phyloP scores from a whole-genome alignment of 805 yeast genomes.

The Nakazawaea molendinolei region DNA sequence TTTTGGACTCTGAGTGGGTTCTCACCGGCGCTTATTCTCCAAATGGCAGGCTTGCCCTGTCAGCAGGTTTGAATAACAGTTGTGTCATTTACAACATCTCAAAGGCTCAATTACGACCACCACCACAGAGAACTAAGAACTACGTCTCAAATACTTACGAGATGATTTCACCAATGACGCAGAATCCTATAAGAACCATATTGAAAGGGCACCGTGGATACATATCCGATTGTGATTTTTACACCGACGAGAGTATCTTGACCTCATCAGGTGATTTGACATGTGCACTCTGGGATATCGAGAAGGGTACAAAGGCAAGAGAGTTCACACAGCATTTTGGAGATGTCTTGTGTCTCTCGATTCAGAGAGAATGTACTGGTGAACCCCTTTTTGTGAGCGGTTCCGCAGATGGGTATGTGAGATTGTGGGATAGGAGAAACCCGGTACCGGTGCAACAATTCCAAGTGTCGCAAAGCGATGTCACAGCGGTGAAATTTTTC shows the following conservation, averaged over 20 bases:
- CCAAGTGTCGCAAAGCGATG: constrained; percentile 55
- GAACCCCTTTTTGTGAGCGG: constrained; percentile 46
- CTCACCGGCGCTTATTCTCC: constrained; percentile 70
- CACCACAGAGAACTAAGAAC: constrained; percentile 7
- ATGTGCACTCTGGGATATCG: constrained; percentile 73
- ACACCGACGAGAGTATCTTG: constrained; percentile 47
- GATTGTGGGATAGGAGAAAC: constrained; percentile 60
- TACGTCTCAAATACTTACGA: constrained; percentile 3
- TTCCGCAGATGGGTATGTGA: constrained; percentile 61
- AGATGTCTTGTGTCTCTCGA: constrained; percentile 52
- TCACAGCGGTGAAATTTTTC: constrained; percentile 53
- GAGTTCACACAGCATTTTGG: constrained; percentile 65
- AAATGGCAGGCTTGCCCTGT: constrained; percentile 57
- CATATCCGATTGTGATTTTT: constrained; percentile 65
- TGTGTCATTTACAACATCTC: constrained; percentile 59
- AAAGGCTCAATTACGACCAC: neutral
- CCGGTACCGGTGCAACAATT: constrained; percentile 31
- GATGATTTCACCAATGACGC: neutral
- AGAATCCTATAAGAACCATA: constrained; percentile 18
- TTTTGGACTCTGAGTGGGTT: constrained; percentile 74
- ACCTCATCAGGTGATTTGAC: constrained; percentile 84
- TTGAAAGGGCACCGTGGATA: constrained; percentile 82
- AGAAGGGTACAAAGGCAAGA: constrained; percentile 44
- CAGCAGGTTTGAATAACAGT: constrained; percentile 78
- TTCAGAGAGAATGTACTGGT: constrained; percentile 18